Conservation (phyloP, 2,329 filamentous ascomycete genomes). For the Epichloe sibirici region DNA sequence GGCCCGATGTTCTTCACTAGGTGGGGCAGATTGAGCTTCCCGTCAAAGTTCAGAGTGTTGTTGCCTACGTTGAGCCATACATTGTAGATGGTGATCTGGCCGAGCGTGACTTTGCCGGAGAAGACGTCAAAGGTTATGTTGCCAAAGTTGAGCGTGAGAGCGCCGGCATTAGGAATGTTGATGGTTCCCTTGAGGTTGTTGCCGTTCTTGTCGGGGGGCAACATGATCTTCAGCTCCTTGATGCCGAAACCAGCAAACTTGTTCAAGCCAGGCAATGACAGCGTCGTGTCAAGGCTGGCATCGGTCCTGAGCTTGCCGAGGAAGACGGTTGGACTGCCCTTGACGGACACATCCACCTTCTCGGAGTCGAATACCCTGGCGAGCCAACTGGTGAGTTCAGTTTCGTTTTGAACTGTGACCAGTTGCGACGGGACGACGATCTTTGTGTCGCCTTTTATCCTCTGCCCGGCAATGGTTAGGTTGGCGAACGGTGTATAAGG, state of each 20-base stretch:
- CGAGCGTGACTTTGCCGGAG: constrained; percentile 27
- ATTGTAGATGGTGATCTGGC: constrained; percentile 25
- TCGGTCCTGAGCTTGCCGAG: constrained; percentile 27
- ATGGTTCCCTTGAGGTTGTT: constrained; percentile 30
- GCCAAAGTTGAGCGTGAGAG: constrained; percentile 30
- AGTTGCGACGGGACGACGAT: constrained; percentile 23
- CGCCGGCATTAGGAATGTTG: constrained; percentile 32
- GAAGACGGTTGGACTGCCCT: constrained; percentile 24
- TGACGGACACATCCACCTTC: constrained; percentile 23
- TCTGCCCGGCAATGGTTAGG: constrained; percentile 8
- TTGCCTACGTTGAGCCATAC: constrained; percentile 29
- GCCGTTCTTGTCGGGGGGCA: constrained; percentile 25
- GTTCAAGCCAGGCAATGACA: constrained; percentile 27
- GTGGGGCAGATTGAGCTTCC: constrained; percentile 27
- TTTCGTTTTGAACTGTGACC: constrained; percentile 24
- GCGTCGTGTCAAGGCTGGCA: constrained; percentile 28
- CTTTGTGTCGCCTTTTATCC: constrained; percentile 23
- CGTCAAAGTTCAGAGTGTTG: constrained; percentile 27
- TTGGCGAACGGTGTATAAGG: constrained; percentile 12
- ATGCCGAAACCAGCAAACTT: constrained; percentile 27
- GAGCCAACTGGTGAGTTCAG: constrained; percentile 28
- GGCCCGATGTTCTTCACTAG: constrained; percentile 28
- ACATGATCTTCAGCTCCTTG: constrained; percentile 24
- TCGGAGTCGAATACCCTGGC: constrained; percentile 26
- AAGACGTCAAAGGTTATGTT: constrained; percentile 33